Evolutionary conservation across 345 rosid species (phyloP).

Genomic region (Schrenkiella parvula): DNA sequence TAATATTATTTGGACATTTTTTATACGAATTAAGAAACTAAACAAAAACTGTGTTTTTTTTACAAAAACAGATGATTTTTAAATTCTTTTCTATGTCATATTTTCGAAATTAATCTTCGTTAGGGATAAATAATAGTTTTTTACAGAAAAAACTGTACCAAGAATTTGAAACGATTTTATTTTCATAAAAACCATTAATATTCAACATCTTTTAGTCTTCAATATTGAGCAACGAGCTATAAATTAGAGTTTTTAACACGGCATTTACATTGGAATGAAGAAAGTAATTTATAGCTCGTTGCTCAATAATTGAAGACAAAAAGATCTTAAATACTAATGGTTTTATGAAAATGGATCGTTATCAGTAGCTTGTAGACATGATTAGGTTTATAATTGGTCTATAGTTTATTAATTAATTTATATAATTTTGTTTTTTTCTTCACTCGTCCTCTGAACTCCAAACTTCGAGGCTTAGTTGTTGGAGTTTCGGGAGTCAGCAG

Average conservation of each 20-base stretch:
- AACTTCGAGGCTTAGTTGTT: slow-evolving; percentile 36
- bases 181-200: too few relatives aligned
- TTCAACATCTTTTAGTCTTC: too few relatives aligned
- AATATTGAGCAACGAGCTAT: too few relatives aligned
- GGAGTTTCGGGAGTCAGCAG: slow-evolving; percentile 33
- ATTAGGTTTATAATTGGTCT: slow-evolving; percentile 27
- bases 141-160: neutral
- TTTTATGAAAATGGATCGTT: neutral
- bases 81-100: neutral
- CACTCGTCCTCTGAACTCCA: slow-evolving; percentile 24
- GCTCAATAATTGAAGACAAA: slow-evolving; percentile 22
- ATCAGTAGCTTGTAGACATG: slow-evolving; percentile 20
- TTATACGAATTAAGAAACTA: neutral
- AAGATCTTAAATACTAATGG: neutral
- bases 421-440: neutral
- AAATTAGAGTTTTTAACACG: neutral
- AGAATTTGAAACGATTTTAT: too few relatives aligned
- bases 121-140: neutral
- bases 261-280: neutral
- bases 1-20: neutral
- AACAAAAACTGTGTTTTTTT: too few relatives aligned
- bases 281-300: neutral
- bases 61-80: too few relatives aligned
- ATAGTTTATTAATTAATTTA: neutral
- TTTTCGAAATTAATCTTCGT: neutral